Evolutionary conservation across 73 alveolate genomes (phyloP).

Genomic region (Paramecium tetraurelia): DNA sequence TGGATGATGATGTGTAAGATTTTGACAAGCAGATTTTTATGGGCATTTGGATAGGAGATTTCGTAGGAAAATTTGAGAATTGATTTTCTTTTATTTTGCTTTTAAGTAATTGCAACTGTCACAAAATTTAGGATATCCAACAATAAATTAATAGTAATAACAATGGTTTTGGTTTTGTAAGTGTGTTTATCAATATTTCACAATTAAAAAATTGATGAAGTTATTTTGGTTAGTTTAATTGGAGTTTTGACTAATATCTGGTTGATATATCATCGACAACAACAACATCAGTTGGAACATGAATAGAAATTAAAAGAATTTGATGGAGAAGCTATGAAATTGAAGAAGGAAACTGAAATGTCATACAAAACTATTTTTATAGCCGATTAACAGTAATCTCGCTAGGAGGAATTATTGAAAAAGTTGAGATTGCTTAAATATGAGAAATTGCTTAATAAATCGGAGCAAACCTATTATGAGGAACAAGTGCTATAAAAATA

Average conservation of each 20-base stretch:
- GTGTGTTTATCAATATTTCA: not conserved
- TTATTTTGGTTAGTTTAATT: not conserved
- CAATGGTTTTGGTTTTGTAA: not conserved
- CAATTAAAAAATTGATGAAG: not conserved
- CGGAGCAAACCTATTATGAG: not conserved
- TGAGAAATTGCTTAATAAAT: not conserved
- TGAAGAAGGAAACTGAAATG: not conserved
- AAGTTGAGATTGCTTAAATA: not conserved
- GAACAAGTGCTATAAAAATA: not conserved
- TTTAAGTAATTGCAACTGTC: not conserved
- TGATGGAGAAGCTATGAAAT: constrained; percentile 5
- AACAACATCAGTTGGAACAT: not conserved
- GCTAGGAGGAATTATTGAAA: not conserved
- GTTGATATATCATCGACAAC: not conserved
- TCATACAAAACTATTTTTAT: not conserved
- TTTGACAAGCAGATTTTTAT: not conserved
- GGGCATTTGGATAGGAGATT: not conserved
- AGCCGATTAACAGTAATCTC: not conserved
- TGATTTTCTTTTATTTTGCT: not conserved
- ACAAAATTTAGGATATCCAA: not conserved
- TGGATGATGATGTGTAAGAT: not conserved
- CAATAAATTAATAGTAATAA: not conserved
- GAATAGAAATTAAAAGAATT: not conserved
- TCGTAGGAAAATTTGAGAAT: not conserved
- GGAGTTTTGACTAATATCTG: not conserved